Conservation (phyloP, 2,329 filamentous ascomycete species). For the Fusarium nygamai region DNA sequence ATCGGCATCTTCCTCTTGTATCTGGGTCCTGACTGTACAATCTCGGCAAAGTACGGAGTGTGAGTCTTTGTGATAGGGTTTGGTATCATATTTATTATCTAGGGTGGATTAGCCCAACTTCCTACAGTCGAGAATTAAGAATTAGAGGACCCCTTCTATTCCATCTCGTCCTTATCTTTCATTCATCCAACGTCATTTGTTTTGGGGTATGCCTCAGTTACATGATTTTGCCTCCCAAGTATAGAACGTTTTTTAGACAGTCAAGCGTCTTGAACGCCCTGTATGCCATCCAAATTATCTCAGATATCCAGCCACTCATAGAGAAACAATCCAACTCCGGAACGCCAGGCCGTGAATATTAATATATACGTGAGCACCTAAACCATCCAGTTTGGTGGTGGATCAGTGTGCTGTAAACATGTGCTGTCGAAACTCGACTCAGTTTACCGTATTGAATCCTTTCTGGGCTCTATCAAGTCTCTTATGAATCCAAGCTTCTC, state of each 20-base stretch:
- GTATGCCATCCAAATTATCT: slow-evolving; percentile 27
- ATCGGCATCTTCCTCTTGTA: slow-evolving; percentile 2
- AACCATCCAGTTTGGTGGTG: neutral
- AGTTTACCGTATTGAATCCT: slow-evolving; percentile 25
- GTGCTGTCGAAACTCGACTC: neutral
- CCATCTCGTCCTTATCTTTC: slow-evolving; percentile 13
- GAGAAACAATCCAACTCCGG: slow-evolving; percentile 29
- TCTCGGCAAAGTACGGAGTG: neutral
- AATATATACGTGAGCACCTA: slow-evolving; percentile 32
- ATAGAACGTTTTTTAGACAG: slow-evolving; percentile 4
- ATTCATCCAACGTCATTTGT: slow-evolving; percentile 17
- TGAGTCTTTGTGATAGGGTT: neutral
- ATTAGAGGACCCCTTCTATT: slow-evolving; percentile 21
- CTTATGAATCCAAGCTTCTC: slow-evolving; percentile 56
- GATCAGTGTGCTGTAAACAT: slow-evolving; percentile 15
- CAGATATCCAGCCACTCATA: slow-evolving; percentile 9
- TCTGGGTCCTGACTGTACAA: neutral
- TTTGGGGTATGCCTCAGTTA: slow-evolving; percentile 8
- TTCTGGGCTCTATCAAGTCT: slow-evolving; percentile 48
- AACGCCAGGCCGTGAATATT: slow-evolving; percentile 43
- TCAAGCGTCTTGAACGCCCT: neutral
- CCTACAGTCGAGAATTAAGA: slow-evolving; percentile 23
- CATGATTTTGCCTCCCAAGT: slow-evolving; percentile 9
- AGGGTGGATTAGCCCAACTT: slow-evolving; percentile 13
- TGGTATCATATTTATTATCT: slow-evolving; percentile 26